A percentile compares a stretch with the other conserved stretches of the same genome.
Evolutionary conservation across 176 grass and related monocot genomes (phyloP).

Genomic region (Aegilops speltoides): DNA sequence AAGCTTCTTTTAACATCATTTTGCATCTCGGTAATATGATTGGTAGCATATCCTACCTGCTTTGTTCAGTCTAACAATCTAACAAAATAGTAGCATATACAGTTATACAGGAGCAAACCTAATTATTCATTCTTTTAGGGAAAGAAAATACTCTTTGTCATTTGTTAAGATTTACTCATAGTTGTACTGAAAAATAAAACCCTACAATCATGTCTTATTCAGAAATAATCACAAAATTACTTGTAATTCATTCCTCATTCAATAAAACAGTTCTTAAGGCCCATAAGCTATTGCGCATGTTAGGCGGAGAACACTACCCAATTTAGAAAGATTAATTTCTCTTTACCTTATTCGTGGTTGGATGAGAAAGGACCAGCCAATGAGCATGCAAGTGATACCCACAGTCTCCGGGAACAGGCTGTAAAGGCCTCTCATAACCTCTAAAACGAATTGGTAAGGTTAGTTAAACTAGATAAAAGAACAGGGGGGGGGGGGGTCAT

Average conservation of each 20-base stretch:
- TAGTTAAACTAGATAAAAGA: slow-evolving; percentile 12
- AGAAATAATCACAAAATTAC: not conserved
- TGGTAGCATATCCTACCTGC: too few species aligned
- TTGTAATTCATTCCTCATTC: not conserved
- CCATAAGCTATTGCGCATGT: not conserved
- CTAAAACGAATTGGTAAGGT: slow-evolving; percentile 40
- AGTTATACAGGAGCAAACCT: not conserved
- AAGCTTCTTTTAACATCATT: not conserved
- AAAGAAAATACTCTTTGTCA: not conserved
- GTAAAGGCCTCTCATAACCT: slow-evolving; percentile 72
- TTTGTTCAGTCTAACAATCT: not conserved
- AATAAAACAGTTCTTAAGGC: not conserved
- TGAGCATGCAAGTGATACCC: slow-evolving; percentile 90
- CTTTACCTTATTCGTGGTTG: slow-evolving; percentile 64
- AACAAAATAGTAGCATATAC: not conserved
- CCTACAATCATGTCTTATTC: not conserved
- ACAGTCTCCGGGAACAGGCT: slow-evolving; percentile 86
- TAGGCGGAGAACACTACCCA: not conserved
- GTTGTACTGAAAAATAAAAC: not conserved
- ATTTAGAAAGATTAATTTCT: not conserved
- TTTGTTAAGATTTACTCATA: not conserved
- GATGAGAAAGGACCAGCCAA: slow-evolving; percentile 78
- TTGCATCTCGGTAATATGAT: too few species aligned
- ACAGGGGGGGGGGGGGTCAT: not conserved
- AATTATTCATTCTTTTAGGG: not conserved